Evolutionary conservation across 1,284 basidiomycete species (phyloP).

Genomic region (Marasmius fiardii): DNA sequence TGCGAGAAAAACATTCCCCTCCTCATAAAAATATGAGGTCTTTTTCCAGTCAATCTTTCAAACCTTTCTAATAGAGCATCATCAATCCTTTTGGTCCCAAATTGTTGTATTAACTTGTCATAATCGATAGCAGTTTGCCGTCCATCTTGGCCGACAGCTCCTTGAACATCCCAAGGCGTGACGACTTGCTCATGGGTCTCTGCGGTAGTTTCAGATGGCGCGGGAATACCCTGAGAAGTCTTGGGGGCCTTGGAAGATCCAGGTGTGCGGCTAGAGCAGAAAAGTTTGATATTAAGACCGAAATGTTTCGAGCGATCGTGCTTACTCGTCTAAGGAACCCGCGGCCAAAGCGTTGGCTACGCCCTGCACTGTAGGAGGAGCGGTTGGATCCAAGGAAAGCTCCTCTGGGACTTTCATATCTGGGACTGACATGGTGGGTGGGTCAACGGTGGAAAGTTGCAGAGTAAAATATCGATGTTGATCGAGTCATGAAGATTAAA

Average conservation of each 20-base stretch:
- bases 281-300: neutral
- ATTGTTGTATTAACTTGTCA: constrained; percentile 92
- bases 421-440: neutral
- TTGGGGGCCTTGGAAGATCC: constrained; percentile 1
- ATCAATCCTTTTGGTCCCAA: constrained; percentile 88
- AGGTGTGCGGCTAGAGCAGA: no score
- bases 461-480: neutral
- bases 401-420: constrained; percentile 16
- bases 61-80: constrained; percentile 82
- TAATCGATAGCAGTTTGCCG: constrained; percentile 94
- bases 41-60: constrained; percentile 86
- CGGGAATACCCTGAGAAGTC: no score
- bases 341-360: constrained; percentile 14
- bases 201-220: constrained; percentile 5
- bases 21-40: constrained; percentile 88
- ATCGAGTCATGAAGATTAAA: neutral
- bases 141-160: constrained; percentile 86
- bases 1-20: constrained; percentile 98
- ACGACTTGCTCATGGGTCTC: constrained; percentile 72
- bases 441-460: neutral
- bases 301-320: neutral
- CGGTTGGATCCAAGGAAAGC: constrained; percentile 19
- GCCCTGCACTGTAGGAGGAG: constrained; percentile 16
- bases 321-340: constrained; percentile 19
- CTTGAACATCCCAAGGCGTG: constrained; percentile 98